phyloP scores from a whole-genome alignment of 2,329 filamentous ascomycete species.

The Aspergillus brasiliensis region DNA sequence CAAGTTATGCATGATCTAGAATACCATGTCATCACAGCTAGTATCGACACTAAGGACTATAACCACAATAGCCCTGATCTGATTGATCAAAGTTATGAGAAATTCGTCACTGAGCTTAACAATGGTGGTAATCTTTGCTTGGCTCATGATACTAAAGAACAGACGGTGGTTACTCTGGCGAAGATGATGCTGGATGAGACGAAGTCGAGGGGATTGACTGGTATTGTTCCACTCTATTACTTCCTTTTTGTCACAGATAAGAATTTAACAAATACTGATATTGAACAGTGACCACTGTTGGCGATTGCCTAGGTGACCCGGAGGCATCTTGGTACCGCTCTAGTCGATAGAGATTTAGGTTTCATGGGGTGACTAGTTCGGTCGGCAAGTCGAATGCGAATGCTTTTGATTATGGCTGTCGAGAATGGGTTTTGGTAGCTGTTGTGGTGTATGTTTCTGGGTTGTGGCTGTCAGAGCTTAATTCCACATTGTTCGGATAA shows the following conservation, averaged over 20 bases:
- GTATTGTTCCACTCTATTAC: constrained; percentile 25
- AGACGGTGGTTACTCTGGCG: constrained; percentile 36
- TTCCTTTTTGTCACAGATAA: too few species aligned
- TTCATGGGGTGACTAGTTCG: not conserved
- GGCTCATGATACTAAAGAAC: constrained; percentile 41
- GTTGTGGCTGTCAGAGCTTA: too few species aligned
- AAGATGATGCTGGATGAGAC: constrained; percentile 40
- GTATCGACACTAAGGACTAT: constrained; percentile 49
- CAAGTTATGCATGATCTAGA: constrained; percentile 41
- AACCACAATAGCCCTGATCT: constrained; percentile 31
- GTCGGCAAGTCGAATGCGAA: too few species aligned
- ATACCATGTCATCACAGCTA: constrained; percentile 48
- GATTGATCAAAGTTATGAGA: constrained; percentile 32
- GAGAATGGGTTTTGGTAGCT: too few species aligned
- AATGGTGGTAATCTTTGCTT: constrained; percentile 37
- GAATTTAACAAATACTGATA: too few species aligned
- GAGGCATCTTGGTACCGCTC: constrained; percentile 54
- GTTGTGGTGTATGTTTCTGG: too few species aligned
- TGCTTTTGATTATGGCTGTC: too few species aligned
- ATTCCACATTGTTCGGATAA: too few species aligned
- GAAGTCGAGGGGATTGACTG: constrained; percentile 42
- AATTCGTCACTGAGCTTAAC: constrained; percentile 33
- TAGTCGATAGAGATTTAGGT: not conserved
- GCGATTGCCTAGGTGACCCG: constrained; percentile 60
- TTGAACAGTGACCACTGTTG: constrained; percentile 53